These are phyloP conservation scores for Cytospora piceae DNA, from an alignment of 2,329 filamentous ascomycete species.

Conservation along the genomic window DNA sequence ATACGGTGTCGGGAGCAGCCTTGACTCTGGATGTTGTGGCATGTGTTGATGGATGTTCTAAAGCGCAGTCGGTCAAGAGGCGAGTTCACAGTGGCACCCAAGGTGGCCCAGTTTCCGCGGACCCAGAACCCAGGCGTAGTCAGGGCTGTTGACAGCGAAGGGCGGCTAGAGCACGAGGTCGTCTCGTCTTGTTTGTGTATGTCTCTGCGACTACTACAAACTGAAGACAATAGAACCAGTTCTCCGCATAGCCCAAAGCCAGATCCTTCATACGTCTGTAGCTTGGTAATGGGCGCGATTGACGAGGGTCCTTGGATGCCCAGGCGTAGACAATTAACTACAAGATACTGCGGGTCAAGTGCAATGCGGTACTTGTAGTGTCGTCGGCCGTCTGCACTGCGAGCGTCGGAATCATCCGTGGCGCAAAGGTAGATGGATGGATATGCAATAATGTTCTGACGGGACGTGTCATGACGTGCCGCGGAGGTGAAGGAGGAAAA, in stretches of 20 bases:
- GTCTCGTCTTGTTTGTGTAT: neutral
- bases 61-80: neutral
- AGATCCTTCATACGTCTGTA: neutral
- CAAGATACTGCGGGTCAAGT: neutral
- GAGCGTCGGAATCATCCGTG: neutral
- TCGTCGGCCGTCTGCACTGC: neutral
- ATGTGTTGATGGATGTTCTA: neutral
- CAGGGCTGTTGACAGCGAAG: neutral
- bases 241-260: slow-evolving; percentile 2
- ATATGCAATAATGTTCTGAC: neutral
- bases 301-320: neutral
- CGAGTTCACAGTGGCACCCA: slow-evolving; percentile 14
- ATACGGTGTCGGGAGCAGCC: slow-evolving; percentile 21
- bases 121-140: neutral
- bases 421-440: neutral
- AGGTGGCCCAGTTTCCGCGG: slow-evolving; percentile 12
- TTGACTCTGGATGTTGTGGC: slow-evolving; percentile 13
- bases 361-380: neutral
- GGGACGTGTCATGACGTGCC: neutral
- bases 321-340: neutral
- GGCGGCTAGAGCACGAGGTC: slow-evolving; percentile 5
- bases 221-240: neutral
- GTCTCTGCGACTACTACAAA: slow-evolving; percentile 1
- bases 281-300: neutral
- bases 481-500: neutral